These are phyloP conservation scores for Fusarium brachygibbosum DNA, from an alignment of 2,329 filamentous ascomycete genomes.

Conservation along the genomic window DNA sequence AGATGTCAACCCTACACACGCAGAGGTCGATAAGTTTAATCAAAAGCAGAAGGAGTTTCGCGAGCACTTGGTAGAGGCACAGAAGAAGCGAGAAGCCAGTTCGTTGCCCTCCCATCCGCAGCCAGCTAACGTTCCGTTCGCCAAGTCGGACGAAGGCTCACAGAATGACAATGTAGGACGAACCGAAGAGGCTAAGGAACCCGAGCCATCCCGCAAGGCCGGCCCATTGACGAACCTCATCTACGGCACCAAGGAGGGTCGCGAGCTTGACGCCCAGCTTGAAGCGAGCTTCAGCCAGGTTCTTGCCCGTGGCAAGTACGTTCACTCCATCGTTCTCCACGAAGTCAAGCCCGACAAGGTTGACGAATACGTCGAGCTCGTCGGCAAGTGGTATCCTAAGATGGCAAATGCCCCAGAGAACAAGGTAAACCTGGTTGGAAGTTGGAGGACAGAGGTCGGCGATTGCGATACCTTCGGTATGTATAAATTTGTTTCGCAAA, in stretches of 20 bases:
- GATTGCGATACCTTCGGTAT: conserved; percentile 96
- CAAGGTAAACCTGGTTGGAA: conserved; percentile 95
- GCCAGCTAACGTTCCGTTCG: conserved; percentile 60
- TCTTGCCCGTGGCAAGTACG: conserved; percentile 95
- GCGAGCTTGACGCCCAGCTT: conserved; percentile 94
- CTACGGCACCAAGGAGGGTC: conserved; percentile 95
- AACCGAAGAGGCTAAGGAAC: conserved; percentile 68
- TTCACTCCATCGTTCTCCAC: conserved; percentile 97
- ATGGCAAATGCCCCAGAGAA: conserved; percentile 89
- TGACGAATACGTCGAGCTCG: conserved; percentile 91
- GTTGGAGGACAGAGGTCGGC: conserved; percentile 97
- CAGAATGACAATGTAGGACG: conserved; percentile 54
- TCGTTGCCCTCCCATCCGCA: conserved; percentile 61
- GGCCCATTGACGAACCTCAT: conserved; percentile 87
- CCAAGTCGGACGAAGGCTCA: conserved; percentile 57
- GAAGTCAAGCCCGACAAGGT: conserved; percentile 95
- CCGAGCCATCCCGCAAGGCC: conserved; percentile 73
- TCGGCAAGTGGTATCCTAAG: conserved; percentile 91
- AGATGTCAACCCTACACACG: conserved; percentile 78
- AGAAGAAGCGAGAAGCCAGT: conserved; percentile 91
- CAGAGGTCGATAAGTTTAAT: conserved; percentile 82
- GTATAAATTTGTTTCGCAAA: conserved; percentile 47
- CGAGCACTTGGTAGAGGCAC: conserved; percentile 80
- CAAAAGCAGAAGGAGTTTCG: conserved; percentile 88
- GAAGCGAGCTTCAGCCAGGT: conserved; percentile 97